phyloP scores from a whole-genome alignment of 2,329 filamentous ascomycete species.

The Fusarium austroafricanum region DNA sequence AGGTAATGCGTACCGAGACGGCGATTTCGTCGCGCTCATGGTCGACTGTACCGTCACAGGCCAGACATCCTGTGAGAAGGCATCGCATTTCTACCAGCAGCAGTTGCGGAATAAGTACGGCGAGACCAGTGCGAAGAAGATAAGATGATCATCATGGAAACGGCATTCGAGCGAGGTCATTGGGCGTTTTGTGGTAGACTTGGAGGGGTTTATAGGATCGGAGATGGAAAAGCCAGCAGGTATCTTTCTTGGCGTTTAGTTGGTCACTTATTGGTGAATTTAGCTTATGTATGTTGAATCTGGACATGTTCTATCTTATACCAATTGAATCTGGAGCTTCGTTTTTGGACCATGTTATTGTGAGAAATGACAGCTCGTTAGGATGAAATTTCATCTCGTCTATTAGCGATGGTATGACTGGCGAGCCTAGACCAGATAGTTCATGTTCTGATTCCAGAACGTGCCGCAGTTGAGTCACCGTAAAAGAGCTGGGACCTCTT shows the following conservation, averaged over 20 bases:
- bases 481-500: conserved; percentile 12
- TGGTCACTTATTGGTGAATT: conserved; percentile 21
- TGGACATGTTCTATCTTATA: conserved; percentile 6
- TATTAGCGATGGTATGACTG: conserved; percentile 3
- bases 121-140: conserved; percentile 1
- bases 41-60: conserved; percentile 73
- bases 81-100: conserved; percentile 68
- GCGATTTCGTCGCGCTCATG: conserved; percentile 87
- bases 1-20: conserved; percentile 79
- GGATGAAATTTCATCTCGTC: conserved; percentile 1
- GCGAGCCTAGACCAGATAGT: neutral
- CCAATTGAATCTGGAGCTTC: neutral
- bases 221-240: conserved; percentile 20
- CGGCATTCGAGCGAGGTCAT: conserved; percentile 27
- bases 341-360: neutral
- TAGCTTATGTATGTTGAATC: conserved; percentile 10
- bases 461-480: conserved; percentile 14
- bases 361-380: neutral
- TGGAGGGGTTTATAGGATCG: conserved; percentile 7
- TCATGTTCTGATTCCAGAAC: conserved; percentile 19
- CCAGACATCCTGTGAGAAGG: conserved; percentile 74
- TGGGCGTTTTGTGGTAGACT: conserved; percentile 35
- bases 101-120: conserved; percentile 59
- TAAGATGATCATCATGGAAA: conserved; percentile 26
- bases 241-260: conserved; percentile 31